phyloP scores from a whole-genome alignment of 495 filamentous ascomycete genomes.

The Achaetomiella virescens region DNA sequence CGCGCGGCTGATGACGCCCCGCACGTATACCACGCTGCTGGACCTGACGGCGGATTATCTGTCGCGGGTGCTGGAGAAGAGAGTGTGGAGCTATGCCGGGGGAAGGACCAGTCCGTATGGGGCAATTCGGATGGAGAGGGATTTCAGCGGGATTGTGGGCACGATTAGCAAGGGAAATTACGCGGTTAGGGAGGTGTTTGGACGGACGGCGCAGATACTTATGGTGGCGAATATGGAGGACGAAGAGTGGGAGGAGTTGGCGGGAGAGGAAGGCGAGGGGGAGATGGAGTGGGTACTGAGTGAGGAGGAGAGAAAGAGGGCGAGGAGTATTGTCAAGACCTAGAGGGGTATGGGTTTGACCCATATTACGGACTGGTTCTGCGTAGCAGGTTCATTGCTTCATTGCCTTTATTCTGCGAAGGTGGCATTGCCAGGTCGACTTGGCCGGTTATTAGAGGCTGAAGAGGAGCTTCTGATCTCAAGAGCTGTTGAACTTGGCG shows the following conservation, averaged over 20 bases:
- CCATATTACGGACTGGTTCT: no score
- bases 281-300: constrained; percentile 50
- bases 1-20: constrained; percentile 72
- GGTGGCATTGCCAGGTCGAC: no score
- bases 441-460: no score
- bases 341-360: background rate
- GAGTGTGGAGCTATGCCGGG: constrained; percentile 75
- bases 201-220: constrained; percentile 72
- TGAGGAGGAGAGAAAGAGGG: constrained; percentile 48
- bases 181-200: constrained; percentile 72
- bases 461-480: no score
- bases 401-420: no score
- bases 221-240: constrained; percentile 95
- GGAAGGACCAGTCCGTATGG: constrained; percentile 74
- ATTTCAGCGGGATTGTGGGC: constrained; percentile 72
- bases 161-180: constrained; percentile 74
- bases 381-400: no score
- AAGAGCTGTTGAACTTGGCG: no score
- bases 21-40: constrained; percentile 63
- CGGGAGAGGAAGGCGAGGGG: constrained; percentile 29
- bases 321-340: constrained; percentile 42
- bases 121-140: constrained; percentile 80
- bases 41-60: constrained; percentile 68
- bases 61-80: constrained; percentile 72
- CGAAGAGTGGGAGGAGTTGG: constrained; percentile 85